Base-by-base conservation (phyloP, 2,329 filamentous ascomycete species). In the Arachnomyces sp. region DNA sequence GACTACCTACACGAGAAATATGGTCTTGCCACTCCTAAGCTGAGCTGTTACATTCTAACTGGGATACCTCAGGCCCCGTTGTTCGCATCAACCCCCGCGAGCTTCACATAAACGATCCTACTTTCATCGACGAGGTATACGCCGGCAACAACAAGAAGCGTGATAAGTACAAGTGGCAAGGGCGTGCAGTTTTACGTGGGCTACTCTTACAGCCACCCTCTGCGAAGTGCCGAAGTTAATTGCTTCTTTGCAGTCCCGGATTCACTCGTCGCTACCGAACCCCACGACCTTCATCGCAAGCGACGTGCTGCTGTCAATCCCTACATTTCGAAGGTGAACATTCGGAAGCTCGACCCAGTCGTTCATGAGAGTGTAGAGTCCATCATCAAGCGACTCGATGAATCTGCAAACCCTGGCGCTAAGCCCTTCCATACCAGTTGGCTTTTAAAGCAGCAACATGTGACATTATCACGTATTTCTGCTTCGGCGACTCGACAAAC, bases 11-110 rank as follows among this genome's bases (percentile, higher is more conserved):
- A 51, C 38, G 39, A 51, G 18, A 40, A 48, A 40, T 51, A 47
- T 36, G 49, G 40, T 11, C n/a, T n/a, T n/a, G n/a, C n/a, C n/a
- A n/a, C n/a, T n/a, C n/a, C n/a, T n/a, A n/a, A n/a, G n/a, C n/a
- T n/a, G n/a, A n/a, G n/a, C n/a, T n/a, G n/a, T n/a, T n/a, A n/a
- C n/a, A n/a, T n/a, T n/a, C n/a, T n/a, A n/a, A n/a, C n/a, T n/a
- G n/a, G n/a, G n/a, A n/a, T n/a, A n/a, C n/a, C n/a, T n/a, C n/a
- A n/a, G n/a, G n/a, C n/a, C 40, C 40, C 7, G 40, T 52, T 30
- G 32, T 52, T 11, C 48, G 49, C 36, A 52, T 52, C 30, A 52
- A 48, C 36, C 49, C 49, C 2, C 16, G 43, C 18, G 49, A 52
- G 30, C 31, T 52, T 20, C 49, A 52, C 15, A 42, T 50, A 37